Percentiles rank a stretch among this genome's conserved stretches.
These are phyloP conservation scores for Iris macrosiphon DNA, from an alignment of 106 monocot species.

Conservation along the genomic window DNA sequence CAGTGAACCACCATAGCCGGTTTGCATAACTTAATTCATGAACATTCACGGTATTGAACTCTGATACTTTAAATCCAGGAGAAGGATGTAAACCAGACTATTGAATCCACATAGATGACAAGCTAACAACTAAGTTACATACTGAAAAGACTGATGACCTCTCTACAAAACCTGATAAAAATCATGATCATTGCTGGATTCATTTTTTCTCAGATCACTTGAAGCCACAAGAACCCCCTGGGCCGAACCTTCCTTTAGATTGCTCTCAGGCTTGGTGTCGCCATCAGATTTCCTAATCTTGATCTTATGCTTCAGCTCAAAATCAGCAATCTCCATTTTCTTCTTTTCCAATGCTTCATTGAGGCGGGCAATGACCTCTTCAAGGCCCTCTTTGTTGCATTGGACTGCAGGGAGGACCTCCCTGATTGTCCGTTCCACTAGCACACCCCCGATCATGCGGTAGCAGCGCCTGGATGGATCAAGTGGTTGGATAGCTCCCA, in stretches of 20 bases:
- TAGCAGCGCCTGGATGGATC: slow-evolving; percentile 84
- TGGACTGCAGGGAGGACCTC: slow-evolving; percentile 89
- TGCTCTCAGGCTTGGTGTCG: slow-evolving; percentile 32
- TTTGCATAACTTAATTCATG: too few species aligned
- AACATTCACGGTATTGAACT: too few species aligned
- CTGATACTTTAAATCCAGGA: too few species aligned
- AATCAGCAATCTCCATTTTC: slow-evolving; percentile 83
- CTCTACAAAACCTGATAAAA: too few species aligned
- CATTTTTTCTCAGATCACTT: not conserved
- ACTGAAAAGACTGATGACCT: too few species aligned
- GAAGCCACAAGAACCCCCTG: slow-evolving; percentile 95
- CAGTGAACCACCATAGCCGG: too few species aligned
- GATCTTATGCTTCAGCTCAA: slow-evolving; percentile 95
- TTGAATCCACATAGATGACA: too few species aligned
- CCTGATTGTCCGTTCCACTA: slow-evolving; percentile 82
- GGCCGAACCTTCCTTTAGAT: slow-evolving; percentile 59
- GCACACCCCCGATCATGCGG: slow-evolving; percentile 85
- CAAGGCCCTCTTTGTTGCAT: slow-evolving; percentile 83
- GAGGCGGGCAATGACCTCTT: slow-evolving; percentile 77
- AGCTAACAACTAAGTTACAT: too few species aligned
- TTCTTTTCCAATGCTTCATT: slow-evolving; percentile 87
- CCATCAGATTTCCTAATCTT: slow-evolving; percentile 59
- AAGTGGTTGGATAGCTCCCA: slow-evolving; percentile 72
- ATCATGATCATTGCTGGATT: too few species aligned
- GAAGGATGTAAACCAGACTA: too few species aligned